Percentiles rank a stretch among this genome's conserved stretches.
Conservation (phyloP, 2,329 filamentous ascomycete genomes). For the Aspergillus niger region DNA sequence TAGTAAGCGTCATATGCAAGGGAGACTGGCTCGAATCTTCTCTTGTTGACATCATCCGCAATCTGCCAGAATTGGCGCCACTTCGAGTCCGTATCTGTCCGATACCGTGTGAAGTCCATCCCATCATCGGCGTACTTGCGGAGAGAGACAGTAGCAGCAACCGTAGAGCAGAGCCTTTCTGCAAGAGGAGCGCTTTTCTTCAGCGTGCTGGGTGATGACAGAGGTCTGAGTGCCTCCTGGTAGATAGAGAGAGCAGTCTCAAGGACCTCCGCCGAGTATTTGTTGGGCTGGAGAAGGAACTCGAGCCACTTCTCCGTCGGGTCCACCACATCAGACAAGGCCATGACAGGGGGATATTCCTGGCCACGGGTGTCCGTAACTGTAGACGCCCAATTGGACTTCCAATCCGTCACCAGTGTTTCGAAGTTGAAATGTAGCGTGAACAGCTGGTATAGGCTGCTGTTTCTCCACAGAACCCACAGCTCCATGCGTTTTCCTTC, state of each 20-base stretch:
- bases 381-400: constrained; percentile 69
- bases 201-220: constrained; percentile 43
- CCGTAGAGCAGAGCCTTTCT: constrained; percentile 72
- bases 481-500: constrained; percentile 61
- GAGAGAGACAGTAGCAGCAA: constrained; percentile 69
- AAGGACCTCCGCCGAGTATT: constrained; percentile 76
- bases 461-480: constrained; percentile 85
- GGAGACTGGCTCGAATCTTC: constrained; percentile 77
- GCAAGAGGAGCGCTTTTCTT: constrained; percentile 61
- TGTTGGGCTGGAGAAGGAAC: constrained; percentile 78
- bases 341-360: constrained; percentile 59
- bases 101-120: constrained; percentile 75
- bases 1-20: constrained; percentile 71
- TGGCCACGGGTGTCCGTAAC: constrained; percentile 60
- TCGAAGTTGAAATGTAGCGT: constrained; percentile 71
- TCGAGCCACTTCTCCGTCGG: constrained; percentile 82
- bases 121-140: constrained; percentile 62
- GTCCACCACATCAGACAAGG: constrained; percentile 66
- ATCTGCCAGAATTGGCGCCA: constrained; percentile 91
- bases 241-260: constrained; percentile 84
- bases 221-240: constrained; percentile 60
- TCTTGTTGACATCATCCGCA: constrained; percentile 80
- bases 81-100: constrained; percentile 72
- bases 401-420: constrained; percentile 64
- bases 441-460: constrained; percentile 74